Evolutionary conservation across 2,329 filamentous ascomycete genomes (phyloP).

Genomic region (Pseudocercospora musae): DNA sequence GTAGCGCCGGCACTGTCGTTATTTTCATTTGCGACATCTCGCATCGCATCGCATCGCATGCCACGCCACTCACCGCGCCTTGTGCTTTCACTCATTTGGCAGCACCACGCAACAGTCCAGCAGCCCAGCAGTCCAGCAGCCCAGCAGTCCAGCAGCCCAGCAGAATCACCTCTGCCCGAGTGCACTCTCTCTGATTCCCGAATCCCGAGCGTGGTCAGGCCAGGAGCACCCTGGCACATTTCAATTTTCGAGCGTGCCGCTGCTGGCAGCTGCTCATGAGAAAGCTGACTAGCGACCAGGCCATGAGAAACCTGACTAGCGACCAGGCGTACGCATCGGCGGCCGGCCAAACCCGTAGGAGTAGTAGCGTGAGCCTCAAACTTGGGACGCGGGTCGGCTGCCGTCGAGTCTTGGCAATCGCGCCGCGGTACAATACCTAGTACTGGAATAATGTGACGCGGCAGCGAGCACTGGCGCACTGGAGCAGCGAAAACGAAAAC

Average conservation of each 20-base stretch:
- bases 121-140: no score
- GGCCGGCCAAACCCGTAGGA: no score
- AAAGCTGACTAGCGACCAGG: no score
- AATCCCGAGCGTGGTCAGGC: constrained; percentile 6
- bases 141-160: not conserved
- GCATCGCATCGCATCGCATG: no score
- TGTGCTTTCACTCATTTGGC: not conserved
- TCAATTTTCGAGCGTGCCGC: no score
- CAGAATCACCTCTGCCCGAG: no score
- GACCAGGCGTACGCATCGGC: no score
- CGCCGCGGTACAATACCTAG: constrained; percentile 1
- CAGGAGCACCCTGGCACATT: constrained; percentile 6
- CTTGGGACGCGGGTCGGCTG: constrained; percentile 16
- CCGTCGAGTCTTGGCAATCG: constrained; percentile 6
- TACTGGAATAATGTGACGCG: constrained; percentile 10
- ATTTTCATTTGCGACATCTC: not conserved
- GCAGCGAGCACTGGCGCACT: constrained; percentile 8
- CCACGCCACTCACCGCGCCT: no score
- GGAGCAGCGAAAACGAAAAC: no score
- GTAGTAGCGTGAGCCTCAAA: constrained; percentile 13
- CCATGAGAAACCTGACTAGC: no score
- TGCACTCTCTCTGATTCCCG: no score
- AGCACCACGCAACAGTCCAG: not conserved
- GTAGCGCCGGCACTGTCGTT: constrained; percentile 8
- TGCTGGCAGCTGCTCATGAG: constrained; percentile 2